Percentiles rank a stretch among this genome's conserved stretches.
These are phyloP conservation scores for Daldinia loculata DNA, from an alignment of 495 filamentous ascomycete genomes.

Conservation along the genomic window DNA sequence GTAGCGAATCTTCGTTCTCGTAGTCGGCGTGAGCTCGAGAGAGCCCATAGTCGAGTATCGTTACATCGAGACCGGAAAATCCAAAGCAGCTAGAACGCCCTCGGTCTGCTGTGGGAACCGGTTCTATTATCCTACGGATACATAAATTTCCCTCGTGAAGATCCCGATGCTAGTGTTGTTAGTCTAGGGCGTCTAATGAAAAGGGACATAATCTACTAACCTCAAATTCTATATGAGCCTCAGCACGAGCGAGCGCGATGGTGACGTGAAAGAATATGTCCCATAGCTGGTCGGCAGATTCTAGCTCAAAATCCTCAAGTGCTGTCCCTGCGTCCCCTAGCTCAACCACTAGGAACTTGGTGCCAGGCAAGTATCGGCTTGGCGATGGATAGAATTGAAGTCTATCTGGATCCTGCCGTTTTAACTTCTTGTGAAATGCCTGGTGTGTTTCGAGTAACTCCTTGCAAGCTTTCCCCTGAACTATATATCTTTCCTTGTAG, in stretches of 20 bases:
- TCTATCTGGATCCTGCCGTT: constrained; percentile 65
- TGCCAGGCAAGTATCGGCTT: constrained; percentile 67
- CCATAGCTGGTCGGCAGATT: constrained; percentile 70
- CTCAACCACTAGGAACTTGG: constrained; percentile 83
- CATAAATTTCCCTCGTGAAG: constrained; percentile 90
- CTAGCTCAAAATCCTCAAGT: constrained; percentile 69
- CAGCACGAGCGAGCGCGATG: constrained; percentile 78
- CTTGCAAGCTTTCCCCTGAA: constrained; percentile 72
- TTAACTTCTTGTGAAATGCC: constrained; percentile 66
- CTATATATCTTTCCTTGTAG: constrained; percentile 80
- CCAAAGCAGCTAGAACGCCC: constrained; percentile 63
- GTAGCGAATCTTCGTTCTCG: constrained; percentile 36
- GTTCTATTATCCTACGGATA: constrained; percentile 58
- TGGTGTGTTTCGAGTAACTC: constrained; percentile 70
- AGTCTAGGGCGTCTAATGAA: constrained; percentile 37
- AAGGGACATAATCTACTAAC: constrained; percentile 46
- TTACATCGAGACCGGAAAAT: constrained; percentile 75
- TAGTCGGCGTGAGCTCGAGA: constrained; percentile 65
- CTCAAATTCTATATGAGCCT: constrained; percentile 78
- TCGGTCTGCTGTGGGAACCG: constrained; percentile 50
- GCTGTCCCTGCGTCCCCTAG: constrained; percentile 87
- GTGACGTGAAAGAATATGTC: constrained; percentile 87
- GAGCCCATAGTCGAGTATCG: constrained; percentile 90
- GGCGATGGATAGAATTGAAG: constrained; percentile 72
- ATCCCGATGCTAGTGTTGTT: constrained; percentile 71